These are phyloP conservation scores for Naegleria fowleri DNA, from an alignment of 208 protist genomes.

Conservation along the genomic window DNA sequence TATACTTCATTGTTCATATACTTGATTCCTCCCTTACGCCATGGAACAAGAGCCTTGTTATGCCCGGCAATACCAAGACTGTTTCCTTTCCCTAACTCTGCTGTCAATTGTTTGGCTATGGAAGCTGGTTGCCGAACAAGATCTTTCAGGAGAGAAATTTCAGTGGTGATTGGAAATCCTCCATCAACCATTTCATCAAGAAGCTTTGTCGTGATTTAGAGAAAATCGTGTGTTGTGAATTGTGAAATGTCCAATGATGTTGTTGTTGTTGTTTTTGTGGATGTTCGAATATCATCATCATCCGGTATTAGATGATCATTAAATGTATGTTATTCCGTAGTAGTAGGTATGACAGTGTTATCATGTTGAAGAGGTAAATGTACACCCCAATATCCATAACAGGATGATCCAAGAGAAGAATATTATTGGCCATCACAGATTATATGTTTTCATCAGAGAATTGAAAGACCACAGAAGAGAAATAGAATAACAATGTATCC, in stretches of 20 bases:
- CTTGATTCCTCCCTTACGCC: conserved; percentile 62
- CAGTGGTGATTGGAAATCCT: conserved; percentile 77
- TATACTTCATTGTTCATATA: conserved; percentile 78
- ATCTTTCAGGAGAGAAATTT: conserved; percentile 69
- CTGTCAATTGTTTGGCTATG: conserved; percentile 53
- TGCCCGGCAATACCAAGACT: conserved; percentile 14
- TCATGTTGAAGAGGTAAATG: too few relatives aligned
- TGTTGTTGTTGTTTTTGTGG: not conserved
- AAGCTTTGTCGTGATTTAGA: conserved; percentile 48
- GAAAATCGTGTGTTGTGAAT: not conserved
- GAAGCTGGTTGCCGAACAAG: conserved; percentile 69
- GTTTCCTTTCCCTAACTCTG: not conserved
- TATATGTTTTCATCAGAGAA: too few relatives aligned
- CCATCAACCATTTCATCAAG: conserved; percentile 80
- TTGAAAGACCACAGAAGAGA: too few relatives aligned
- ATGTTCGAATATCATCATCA: too few relatives aligned
- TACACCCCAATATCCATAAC: too few relatives aligned
- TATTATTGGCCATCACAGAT: too few relatives aligned
- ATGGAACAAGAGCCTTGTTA: conserved; percentile 50
- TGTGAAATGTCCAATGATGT: not conserved
- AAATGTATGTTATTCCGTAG: too few relatives aligned
- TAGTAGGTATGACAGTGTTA: too few relatives aligned
- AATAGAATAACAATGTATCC: too few relatives aligned
- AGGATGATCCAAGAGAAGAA: too few relatives aligned
- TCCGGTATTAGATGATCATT: too few relatives aligned